These are phyloP conservation scores for Geranomyces michiganensis DNA, from an alignment of 192 early-diverging fungal species.

Conservation along the genomic window DNA sequence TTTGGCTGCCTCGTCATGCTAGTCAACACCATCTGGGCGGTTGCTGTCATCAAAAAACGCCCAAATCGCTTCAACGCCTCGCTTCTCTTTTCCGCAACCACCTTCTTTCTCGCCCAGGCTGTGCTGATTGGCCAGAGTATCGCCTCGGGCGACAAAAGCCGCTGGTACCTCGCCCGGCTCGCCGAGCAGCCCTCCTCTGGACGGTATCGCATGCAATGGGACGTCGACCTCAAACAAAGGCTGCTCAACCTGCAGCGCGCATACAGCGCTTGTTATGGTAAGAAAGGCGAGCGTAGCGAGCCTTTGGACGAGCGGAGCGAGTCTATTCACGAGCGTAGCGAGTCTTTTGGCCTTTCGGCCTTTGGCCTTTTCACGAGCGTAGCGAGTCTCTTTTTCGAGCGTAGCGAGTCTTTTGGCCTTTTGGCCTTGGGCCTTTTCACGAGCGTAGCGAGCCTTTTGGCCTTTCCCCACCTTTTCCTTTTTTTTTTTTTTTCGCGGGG, in stretches of 20 bases:
- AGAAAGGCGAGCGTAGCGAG: not conserved
- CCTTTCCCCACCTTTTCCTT: too few relatives aligned
- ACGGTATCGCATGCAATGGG: not conserved
- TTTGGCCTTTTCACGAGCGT: too few relatives aligned
- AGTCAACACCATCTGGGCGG: not conserved
- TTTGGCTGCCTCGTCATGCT: constrained; percentile 6
- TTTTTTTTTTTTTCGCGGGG: too few relatives aligned
- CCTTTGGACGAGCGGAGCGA: not conserved
- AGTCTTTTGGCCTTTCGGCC: not conserved
- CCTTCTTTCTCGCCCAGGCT: not conserved
- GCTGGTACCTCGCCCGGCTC: not conserved
- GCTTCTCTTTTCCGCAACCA: not conserved
- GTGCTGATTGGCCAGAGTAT: not conserved
- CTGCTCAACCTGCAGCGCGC: not conserved
- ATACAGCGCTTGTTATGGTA: constrained; percentile 7
- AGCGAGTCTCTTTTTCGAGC: too few relatives aligned
- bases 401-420: too few relatives aligned
- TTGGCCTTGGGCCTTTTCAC: too few relatives aligned
- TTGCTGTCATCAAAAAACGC: not conserved
- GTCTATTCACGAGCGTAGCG: not conserved
- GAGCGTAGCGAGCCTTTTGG: too few relatives aligned
- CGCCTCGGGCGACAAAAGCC: not conserved
- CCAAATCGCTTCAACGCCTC: constrained; percentile 2
- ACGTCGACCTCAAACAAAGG: not conserved
- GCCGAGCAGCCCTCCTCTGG: not conserved